A percentile compares a stretch with the other conserved stretches of the same genome.
Evolutionary conservation across 495 filamentous ascomycete genomes (phyloP).

Genomic region (Tuber microsphaerosporum): DNA sequence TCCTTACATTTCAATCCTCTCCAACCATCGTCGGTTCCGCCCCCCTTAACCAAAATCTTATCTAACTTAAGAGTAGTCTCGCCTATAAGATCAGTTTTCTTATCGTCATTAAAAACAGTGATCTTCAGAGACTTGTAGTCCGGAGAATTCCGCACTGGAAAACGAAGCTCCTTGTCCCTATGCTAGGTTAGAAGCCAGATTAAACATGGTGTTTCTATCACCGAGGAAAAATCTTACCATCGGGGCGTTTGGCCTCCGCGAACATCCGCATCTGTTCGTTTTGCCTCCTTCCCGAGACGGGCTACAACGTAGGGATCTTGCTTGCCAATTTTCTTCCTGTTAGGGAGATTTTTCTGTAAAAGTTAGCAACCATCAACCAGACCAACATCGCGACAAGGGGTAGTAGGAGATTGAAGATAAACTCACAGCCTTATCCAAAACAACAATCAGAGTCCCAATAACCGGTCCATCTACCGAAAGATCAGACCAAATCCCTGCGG

Average conservation of each 20-base stretch:
- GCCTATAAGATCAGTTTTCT: slow-evolving; percentile 89
- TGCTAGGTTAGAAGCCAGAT: slow-evolving; percentile 30
- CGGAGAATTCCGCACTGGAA: slow-evolving; percentile 88
- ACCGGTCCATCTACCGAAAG: slow-evolving; percentile 90
- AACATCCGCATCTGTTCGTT: slow-evolving; percentile 92
- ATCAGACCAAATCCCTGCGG: slow-evolving; percentile 91
- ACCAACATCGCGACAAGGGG: slow-evolving; percentile 2
- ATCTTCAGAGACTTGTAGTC: slow-evolving; percentile 93
- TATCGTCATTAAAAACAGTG: slow-evolving; percentile 95
- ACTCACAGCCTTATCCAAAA: slow-evolving; percentile 68
- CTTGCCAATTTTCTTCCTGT: slow-evolving; percentile 93
- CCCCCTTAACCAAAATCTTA: slow-evolving; percentile 72
- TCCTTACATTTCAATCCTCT: slow-evolving; percentile 76
- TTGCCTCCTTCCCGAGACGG: slow-evolving; percentile 89
- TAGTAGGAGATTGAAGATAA: slow-evolving; percentile 3
- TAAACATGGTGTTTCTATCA: slow-evolving; percentile 4
- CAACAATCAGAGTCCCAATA: slow-evolving; percentile 84
- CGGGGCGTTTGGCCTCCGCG: slow-evolving; percentile 89
- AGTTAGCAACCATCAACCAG: slow-evolving; percentile 32
- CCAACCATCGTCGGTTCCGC: slow-evolving; percentile 89
- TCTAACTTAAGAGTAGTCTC: slow-evolving; percentile 82
- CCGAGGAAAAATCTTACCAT: slow-evolving; percentile 58
- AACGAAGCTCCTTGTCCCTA: slow-evolving; percentile 97
- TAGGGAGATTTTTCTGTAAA: slow-evolving; percentile 77
- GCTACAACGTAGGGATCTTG: slow-evolving; percentile 97